phyloP scores from a whole-genome alignment of 163 green algal genomes.

The Scenedesmus sp. region DNA sequence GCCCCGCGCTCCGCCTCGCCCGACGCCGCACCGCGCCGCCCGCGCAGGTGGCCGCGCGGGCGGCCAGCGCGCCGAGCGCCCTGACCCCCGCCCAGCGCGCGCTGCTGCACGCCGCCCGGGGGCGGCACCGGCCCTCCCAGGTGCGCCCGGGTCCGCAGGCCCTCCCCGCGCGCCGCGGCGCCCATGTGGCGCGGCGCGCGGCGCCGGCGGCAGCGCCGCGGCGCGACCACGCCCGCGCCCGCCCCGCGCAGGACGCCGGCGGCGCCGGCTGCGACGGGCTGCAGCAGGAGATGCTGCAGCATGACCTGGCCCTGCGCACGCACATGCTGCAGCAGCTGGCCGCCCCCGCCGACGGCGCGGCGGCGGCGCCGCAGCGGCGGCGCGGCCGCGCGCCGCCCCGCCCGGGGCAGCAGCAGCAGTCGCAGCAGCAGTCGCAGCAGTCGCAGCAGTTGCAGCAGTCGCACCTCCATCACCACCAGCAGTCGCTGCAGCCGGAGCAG shows the following conservation, averaged over 20 bases:
- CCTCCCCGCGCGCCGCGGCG: too few relatives aligned
- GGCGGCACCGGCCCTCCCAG: background rate
- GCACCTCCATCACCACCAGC: slow-evolving; percentile 1
- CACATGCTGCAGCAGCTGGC: slow-evolving; percentile 27
- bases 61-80: slow-evolving; percentile 4
- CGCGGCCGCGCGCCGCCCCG: background rate
- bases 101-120: slow-evolving; percentile 30
- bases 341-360: background rate
- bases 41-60: slow-evolving; percentile 10
- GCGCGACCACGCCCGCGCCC: too few relatives aligned
- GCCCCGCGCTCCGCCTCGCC: too few relatives aligned
- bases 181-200: too few relatives aligned
- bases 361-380: background rate
- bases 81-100: slow-evolving; percentile 1
- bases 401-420: background rate
- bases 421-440: background rate
- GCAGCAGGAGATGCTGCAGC: slow-evolving; percentile 1
- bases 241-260: too few relatives aligned
- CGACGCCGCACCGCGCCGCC: too few relatives aligned
- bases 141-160: too few relatives aligned
- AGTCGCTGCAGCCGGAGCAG: background rate
- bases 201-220: too few relatives aligned
- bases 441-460: slow-evolving; percentile 6
- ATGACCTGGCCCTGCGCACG: slow-evolving; percentile 19
- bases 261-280: too few relatives aligned